Base-by-base conservation (phyloP, 2,329 filamentous ascomycete species). In the Graphiopsis chlorocephala region DNA sequence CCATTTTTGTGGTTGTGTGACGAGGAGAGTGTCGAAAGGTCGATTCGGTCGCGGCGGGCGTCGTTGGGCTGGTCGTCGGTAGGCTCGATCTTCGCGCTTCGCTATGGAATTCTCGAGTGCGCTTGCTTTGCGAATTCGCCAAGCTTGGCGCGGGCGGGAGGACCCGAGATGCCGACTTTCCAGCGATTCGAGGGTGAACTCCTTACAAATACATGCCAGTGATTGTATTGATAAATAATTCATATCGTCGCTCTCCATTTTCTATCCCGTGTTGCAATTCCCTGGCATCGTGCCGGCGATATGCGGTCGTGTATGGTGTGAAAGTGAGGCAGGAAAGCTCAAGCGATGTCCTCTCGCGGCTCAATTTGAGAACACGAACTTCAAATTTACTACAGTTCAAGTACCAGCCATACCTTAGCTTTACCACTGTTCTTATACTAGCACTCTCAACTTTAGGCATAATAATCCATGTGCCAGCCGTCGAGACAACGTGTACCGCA, bases 1-100 rank as follows among this genome's bases (percentile, higher is more conserved):
- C 92, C 82, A 79, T 91, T 85, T 47, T 77, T 64, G 65, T 66
- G 66, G 48, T 65, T 55, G 11, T 58, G 29, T 55, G 57, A 42
- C 35, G 28, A 31, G 47, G 31, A 25, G 33, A 23, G 53, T 58
- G 53, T 64, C 55, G 61, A 53, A 55, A 28, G 42, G 38, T 64
- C 61, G 61, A 35, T 64, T 53, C 50, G 50, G 50, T 53, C 50
- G 38, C 33, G 45, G 61, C 55, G 55, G 61, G 53, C 61, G 61
- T 64, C 61, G 61, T 59, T 64, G 61, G 52, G 61, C 61, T 64
- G 53, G 61, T 47, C 52, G 28, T 58, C 23, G 50, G 53, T 53
- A 31, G 53, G 53, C 31, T 56, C 53, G 17, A 38, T 33, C 29
- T 56, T 29, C 48, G 25, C 23, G 50, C 50, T 53, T 53, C 50